Evolutionary conservation across 1,284 basidiomycete genomes (phyloP).

Genomic region (Veloporphyrellus conicus): DNA sequence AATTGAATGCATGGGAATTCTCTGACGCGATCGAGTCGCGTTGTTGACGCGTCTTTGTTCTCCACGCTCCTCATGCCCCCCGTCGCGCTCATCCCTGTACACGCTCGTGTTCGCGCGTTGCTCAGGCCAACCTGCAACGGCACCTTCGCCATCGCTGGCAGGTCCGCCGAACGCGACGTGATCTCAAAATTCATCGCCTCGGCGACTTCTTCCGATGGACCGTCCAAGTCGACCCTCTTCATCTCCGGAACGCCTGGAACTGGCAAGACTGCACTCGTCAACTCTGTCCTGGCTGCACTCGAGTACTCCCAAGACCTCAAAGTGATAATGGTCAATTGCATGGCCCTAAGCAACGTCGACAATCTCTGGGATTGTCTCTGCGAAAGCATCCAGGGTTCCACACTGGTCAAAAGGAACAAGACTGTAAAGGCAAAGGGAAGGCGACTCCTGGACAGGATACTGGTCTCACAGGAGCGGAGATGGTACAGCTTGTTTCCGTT

Average conservation of each 20-base stretch:
- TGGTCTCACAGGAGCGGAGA: slow-evolving; percentile 40
- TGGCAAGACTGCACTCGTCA: slow-evolving; percentile 78
- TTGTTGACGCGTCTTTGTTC: slow-evolving; percentile 17
- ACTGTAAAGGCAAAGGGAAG: slow-evolving; percentile 37
- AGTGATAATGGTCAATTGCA: slow-evolving; percentile 68
- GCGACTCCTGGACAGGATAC: slow-evolving; percentile 43
- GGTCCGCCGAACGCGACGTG: slow-evolving; percentile 53
- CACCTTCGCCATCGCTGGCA: slow-evolving; percentile 53
- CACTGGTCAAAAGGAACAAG: slow-evolving; percentile 39
- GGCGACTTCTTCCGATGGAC: slow-evolving; percentile 36
- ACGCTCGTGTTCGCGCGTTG: slow-evolving; percentile 61
- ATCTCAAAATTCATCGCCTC: slow-evolving; percentile 55
- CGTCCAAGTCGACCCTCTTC: slow-evolving; percentile 50
- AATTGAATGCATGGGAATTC: no score
- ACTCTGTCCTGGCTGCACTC: slow-evolving; percentile 49
- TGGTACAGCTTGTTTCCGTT: slow-evolving; percentile 48
- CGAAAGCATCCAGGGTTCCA: slow-evolving; percentile 47
- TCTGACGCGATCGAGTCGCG: slow-evolving; percentile 16
- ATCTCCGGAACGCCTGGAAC: slow-evolving; percentile 78
- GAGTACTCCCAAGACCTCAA: slow-evolving; percentile 38
- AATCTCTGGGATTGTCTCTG: slow-evolving; percentile 66
- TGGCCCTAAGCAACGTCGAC: slow-evolving; percentile 63
- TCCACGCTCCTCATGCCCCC: slow-evolving; percentile 60
- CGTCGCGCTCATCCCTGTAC: slow-evolving; percentile 48
- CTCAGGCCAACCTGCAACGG: slow-evolving; percentile 65